A percentile compares a stretch with the other conserved stretches of the same genome.
Conservation (phyloP, 805 yeast genomes). For the Kodamaea laetipori region DNA sequence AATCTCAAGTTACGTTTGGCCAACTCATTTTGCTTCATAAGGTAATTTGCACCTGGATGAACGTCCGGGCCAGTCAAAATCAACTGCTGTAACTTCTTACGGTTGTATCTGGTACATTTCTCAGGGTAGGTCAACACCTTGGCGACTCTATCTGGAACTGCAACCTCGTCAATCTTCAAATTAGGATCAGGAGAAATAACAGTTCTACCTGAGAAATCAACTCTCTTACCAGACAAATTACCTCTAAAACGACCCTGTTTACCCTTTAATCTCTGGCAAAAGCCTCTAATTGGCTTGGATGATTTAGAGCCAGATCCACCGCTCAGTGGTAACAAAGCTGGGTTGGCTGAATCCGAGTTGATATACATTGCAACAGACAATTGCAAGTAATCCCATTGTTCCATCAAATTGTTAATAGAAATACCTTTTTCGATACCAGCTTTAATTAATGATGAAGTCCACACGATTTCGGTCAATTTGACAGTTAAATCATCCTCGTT, state of each 20-base stretch:
- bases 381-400: constrained; percentile 98
- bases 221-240: constrained; percentile 96
- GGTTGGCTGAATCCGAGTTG: constrained; percentile 90
- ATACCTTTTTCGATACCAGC: constrained; percentile 96
- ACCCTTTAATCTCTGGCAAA: constrained; percentile 96
- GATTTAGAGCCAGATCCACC: constrained; percentile 51
- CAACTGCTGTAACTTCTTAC: constrained; percentile 70
- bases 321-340: constrained; percentile 72
- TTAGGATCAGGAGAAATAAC: constrained; percentile 99
- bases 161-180: constrained; percentile 91
- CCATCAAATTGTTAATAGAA: constrained; percentile 90
- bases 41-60: constrained; percentile 96
- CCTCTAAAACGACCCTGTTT: constrained; percentile 99
- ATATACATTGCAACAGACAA: constrained; percentile 96
- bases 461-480: constrained; percentile 92
- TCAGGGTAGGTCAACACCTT: constrained; percentile 96
- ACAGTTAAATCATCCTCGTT: constrained; percentile 98
- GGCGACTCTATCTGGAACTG: constrained; percentile 96
- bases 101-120: constrained; percentile 85
- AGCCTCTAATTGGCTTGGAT: constrained; percentile 85
- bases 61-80: constrained; percentile 81
- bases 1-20: constrained; percentile 86
- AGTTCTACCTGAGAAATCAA: constrained; percentile 96
- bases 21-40: constrained; percentile 78
- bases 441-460: constrained; percentile 91